Conservation (phyloP, 1,139 yeast genomes). For the Saccharomyces uvarum region DNA sequence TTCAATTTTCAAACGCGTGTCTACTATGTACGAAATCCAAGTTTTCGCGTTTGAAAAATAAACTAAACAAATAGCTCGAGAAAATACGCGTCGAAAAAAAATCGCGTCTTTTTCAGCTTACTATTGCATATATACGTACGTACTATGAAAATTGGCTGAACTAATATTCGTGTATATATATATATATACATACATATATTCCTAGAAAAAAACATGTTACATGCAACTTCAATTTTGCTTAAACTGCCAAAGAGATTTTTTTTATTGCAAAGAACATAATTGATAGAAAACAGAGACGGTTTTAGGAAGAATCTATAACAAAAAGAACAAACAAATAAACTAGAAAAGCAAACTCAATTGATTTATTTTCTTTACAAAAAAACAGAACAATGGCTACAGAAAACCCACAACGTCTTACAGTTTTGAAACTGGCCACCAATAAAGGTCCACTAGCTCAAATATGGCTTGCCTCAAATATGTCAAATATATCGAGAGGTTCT, state of each 20-base stretch:
- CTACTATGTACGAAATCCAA: background rate
- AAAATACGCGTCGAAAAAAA: background rate
- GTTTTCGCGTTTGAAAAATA: background rate
- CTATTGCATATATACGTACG: background rate
- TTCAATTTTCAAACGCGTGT: background rate
- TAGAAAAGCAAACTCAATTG: background rate
- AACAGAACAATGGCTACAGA: background rate
- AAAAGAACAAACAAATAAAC: background rate
- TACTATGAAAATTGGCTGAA: background rate
- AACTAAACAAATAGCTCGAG: background rate
- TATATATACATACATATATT: background rate
- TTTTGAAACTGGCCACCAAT: conserved; percentile 35
- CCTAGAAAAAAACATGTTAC: background rate
- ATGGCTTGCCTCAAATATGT: conserved; percentile 88
- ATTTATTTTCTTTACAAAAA: background rate
- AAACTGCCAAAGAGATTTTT: background rate
- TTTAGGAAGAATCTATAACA: background rate
- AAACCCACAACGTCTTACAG: conserved; percentile 5
- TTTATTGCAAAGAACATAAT: background rate
- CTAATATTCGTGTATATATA: background rate
- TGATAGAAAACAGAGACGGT: background rate
- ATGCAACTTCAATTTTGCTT: background rate
- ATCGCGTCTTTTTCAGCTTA: background rate
- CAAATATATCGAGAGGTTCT: conserved; percentile 70
- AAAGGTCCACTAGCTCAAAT: conserved; percentile 85